These are phyloP conservation scores for Breynia disticha DNA, from an alignment of 441 rosid species.

Conservation along the genomic window DNA sequence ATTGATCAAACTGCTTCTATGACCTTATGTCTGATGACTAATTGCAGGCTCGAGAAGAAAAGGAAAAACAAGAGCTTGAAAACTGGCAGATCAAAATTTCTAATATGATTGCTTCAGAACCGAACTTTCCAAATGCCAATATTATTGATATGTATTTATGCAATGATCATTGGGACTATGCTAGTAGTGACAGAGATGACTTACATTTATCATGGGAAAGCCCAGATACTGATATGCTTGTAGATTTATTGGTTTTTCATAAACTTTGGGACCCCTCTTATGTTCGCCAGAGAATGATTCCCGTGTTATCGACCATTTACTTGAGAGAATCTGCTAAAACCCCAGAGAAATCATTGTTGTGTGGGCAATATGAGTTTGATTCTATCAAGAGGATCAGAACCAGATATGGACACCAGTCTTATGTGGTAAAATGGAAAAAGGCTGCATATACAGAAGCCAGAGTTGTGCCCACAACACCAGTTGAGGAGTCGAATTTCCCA, in stretches of 20 bases:
- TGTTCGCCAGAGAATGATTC: slow-evolving; percentile 64
- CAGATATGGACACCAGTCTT: slow-evolving; percentile 51
- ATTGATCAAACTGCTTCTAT: background rate
- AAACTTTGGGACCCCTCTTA: slow-evolving; percentile 65
- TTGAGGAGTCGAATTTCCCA: slow-evolving; percentile 23
- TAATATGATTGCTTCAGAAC: slow-evolving; percentile 41
- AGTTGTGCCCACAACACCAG: slow-evolving; percentile 9
- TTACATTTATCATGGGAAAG: slow-evolving; percentile 42
- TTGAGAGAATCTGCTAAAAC: slow-evolving; percentile 49
- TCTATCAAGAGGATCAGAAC: slow-evolving; percentile 61
- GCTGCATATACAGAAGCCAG: slow-evolving; percentile 20
- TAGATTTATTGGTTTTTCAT: slow-evolving; percentile 67
- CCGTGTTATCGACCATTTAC: slow-evolving; percentile 74
- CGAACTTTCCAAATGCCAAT: slow-evolving; percentile 57
- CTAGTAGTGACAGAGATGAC: slow-evolving; percentile 22
- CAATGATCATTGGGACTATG: slow-evolving; percentile 30
- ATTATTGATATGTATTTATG: slow-evolving; percentile 61
- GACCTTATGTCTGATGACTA: slow-evolving; percentile 8
- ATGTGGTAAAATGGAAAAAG: slow-evolving; percentile 76
- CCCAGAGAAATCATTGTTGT: slow-evolving; percentile 33
- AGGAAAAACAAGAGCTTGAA: slow-evolving; percentile 46
- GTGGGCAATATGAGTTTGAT: slow-evolving; percentile 63
- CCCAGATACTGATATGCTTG: slow-evolving; percentile 64
- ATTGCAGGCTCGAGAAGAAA: slow-evolving; percentile 40
- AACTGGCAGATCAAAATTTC: slow-evolving; percentile 66